Base-by-base conservation (phyloP, 495 filamentous ascomycete species). In the Lentithecium fluviatile region DNA sequence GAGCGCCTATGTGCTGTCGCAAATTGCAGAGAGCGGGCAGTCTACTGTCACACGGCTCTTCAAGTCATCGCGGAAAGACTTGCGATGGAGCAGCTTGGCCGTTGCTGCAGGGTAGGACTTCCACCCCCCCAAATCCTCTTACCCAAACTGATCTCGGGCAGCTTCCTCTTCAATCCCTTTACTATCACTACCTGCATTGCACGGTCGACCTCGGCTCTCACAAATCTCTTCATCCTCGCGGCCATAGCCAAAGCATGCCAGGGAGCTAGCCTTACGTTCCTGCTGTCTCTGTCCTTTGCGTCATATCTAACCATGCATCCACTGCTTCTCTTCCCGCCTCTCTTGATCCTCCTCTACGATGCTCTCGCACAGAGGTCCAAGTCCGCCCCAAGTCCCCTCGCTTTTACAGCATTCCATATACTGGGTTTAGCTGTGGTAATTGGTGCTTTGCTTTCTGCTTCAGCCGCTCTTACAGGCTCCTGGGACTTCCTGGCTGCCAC, bases 151-250 rank as follows among this genome's bases (percentile, higher is more conserved):
- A 65, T 23, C 23, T 23, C 15, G 2, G 12, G 11, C 52, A 92
- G 89, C 70, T 95, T 90, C 67, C 80, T 98, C 10, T 92, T 98
- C 75, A 97, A 95, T 74, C 94, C 94, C 1, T 95, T 96, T 71
- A 96, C 93, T 1, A 85, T 97, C 62, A 86, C 90, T 49, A 92
- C 91, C 21, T 97, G 92, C 73, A 80, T 98, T 55, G 94, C 87
- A n/a, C 86, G 94, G 5, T 87, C 94, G 6, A 97, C 93, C 0
- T 90, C 84, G 61, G 88, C 95, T 42, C 95, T 97, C 69, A 95
- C 91, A 0, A 93, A 91, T 20, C 88, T 87, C 60, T 91, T 89
- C 52, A 88, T 96, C 56, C 84, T 97, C 34, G 85, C 88, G 60
- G 89, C 91, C 43, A 80, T 95, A 32, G 85, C 89, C 12, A 89